Conservation (phyloP, 164 flowering plant genomes). For the Vitis rupestris region DNA sequence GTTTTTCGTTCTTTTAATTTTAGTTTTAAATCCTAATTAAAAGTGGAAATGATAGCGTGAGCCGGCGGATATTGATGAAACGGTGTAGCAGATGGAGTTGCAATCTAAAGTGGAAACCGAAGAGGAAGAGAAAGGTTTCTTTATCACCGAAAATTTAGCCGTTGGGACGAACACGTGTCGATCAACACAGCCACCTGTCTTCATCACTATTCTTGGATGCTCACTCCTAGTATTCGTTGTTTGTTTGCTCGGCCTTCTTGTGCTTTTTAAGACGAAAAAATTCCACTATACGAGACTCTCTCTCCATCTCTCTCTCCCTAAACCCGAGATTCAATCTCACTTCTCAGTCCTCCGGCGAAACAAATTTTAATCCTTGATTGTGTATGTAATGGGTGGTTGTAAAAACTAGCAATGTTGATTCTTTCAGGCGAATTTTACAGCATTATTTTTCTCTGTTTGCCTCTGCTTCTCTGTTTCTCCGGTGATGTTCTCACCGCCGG, state of each 20-base stretch:
- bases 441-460: background rate
- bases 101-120: background rate
- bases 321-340: background rate
- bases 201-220: slow-evolving; percentile 38
- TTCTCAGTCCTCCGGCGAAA: background rate
- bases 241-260: slow-evolving; percentile 5
- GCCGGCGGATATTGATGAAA: no score
- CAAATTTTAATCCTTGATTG: no score
- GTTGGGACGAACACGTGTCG: slow-evolving; percentile 41
- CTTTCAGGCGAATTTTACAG: background rate
- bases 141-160: slow-evolving; percentile 29
- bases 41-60: no score
- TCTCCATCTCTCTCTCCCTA: background rate
- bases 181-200: slow-evolving; percentile 32
- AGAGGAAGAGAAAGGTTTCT: background rate
- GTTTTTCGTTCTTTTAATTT: no score
- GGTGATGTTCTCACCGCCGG: slow-evolving; percentile 7
- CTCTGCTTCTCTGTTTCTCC: slow-evolving; percentile 13
- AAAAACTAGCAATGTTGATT: slow-evolving; percentile 28
- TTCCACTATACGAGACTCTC: background rate
- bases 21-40: no score
- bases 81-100: no score
- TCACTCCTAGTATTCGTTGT: slow-evolving; percentile 9
- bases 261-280: slow-evolving; percentile 12
- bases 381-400: slow-evolving; percentile 19